These are phyloP conservation scores for Boehmeria nivea DNA, from an alignment of 306 rosid species.

Conservation along the genomic window DNA sequence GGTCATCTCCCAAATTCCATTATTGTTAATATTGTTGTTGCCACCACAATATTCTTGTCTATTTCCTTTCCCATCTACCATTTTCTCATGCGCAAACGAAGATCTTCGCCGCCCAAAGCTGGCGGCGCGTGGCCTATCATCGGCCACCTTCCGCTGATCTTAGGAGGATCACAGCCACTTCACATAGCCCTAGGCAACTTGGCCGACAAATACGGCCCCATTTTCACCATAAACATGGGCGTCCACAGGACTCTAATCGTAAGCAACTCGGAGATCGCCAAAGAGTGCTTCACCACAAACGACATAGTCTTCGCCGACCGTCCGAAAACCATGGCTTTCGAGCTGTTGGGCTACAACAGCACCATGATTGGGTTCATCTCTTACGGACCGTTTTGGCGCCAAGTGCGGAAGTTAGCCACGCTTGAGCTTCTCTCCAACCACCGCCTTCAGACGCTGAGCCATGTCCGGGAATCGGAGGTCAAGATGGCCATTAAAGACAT, in stretches of 20 bases:
- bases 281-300: conserved; percentile 37
- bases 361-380: conserved; percentile 33
- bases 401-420: conserved; percentile 28
- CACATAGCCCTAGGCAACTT: conserved; percentile 18
- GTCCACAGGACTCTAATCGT: conserved; percentile 1
- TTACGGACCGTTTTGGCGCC: conserved; percentile 33
- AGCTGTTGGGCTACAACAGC: conserved; percentile 28
- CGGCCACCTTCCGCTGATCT: conserved; percentile 28
- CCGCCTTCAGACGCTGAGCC: conserved; percentile 25
- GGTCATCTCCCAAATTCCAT: too few relatives aligned
- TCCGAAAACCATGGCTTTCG: conserved; percentile 1
- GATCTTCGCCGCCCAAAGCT: conserved; percentile 21
- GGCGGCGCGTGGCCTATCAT: conserved; percentile 23
- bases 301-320: conserved; percentile 30
- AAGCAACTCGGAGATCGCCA: conserved; percentile 15
- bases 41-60: too few relatives aligned
- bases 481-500: conserved; percentile 27
- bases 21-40: too few relatives aligned
- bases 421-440: conserved; percentile 36
- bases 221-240: conserved; percentile 34
- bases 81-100: conserved; percentile 11
- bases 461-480: conserved; percentile 24
- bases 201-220: conserved; percentile 40
- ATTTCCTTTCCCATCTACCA: too few relatives aligned
- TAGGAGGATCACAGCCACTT: conserved; percentile 10